phyloP scores from a whole-genome alignment of 176 grass and related monocot genomes.

The Areca catechu region DNA sequence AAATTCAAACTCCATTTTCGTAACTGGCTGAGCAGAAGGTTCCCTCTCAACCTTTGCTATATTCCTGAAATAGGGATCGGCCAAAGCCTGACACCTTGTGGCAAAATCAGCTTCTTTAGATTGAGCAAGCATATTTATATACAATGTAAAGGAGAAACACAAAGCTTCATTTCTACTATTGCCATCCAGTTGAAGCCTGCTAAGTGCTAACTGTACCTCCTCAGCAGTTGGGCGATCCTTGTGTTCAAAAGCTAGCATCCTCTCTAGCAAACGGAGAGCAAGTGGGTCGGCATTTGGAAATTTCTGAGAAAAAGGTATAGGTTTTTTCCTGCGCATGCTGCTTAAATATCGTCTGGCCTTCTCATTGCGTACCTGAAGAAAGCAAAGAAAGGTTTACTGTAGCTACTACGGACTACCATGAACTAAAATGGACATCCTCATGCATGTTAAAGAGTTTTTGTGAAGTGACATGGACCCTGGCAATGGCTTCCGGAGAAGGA shows the following conservation, averaged over 20 bases:
- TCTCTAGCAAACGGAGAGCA: constrained; percentile 63
- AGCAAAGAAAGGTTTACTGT: too few relatives aligned
- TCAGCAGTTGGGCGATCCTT: constrained; percentile 90
- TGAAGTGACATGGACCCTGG: too few relatives aligned
- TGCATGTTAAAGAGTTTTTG: too few relatives aligned
- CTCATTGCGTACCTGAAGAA: constrained; percentile 76
- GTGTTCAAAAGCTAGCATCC: constrained; percentile 88
- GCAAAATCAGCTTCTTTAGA: background rate
- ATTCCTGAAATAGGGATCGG: constrained; percentile 94
- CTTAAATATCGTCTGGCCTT: constrained; percentile 90
- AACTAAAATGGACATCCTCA: too few relatives aligned
- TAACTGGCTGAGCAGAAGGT: constrained; percentile 73
- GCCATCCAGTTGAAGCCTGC: constrained; percentile 5
- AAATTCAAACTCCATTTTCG: constrained; percentile 91
- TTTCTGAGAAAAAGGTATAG: constrained; percentile 61
- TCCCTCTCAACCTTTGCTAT: constrained; percentile 87
- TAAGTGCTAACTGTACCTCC: constrained; percentile 41
- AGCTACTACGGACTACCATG: too few relatives aligned
- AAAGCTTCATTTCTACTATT: constrained; percentile 17
- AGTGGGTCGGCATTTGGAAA: constrained; percentile 71
- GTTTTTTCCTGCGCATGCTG: constrained; percentile 75
- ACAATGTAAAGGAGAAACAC: background rate
- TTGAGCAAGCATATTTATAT: background rate
- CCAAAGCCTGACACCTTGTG: constrained; percentile 53
- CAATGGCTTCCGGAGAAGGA: too few relatives aligned